Conservation (phyloP, 208 protist genomes). For the Leishmania braziliensis region DNA sequence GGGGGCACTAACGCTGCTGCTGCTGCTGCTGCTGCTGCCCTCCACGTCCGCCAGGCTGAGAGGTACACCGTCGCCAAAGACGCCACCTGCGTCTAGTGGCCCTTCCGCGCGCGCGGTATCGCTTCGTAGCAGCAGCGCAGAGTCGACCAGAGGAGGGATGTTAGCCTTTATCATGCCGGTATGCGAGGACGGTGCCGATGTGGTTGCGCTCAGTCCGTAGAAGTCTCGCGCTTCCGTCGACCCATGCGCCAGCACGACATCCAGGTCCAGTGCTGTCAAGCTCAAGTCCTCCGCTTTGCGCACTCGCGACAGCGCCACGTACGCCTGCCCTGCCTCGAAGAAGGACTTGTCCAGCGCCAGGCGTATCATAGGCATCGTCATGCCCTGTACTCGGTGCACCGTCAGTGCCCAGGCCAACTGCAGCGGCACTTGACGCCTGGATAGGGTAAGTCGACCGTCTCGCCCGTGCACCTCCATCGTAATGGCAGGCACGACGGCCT, state of each 20-base stretch:
- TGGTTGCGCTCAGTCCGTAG: constrained; percentile 21
- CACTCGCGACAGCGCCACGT: constrained; percentile 76
- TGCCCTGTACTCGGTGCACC: constrained; percentile 95
- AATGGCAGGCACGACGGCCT: constrained; percentile 53
- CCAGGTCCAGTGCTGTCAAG: constrained; percentile 33
- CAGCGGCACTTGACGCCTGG: constrained; percentile 86
- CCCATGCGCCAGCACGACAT: constrained; percentile 12
- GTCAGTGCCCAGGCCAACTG: constrained; percentile 94
- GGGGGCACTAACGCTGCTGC: background rate
- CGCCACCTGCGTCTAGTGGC: background rate
- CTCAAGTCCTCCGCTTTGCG: constrained; percentile 43
- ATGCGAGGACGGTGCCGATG: background rate
- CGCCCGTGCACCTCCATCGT: constrained; percentile 43
- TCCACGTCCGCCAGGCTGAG: background rate
- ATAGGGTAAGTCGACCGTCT: constrained; percentile 37
- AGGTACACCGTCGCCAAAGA: background rate
- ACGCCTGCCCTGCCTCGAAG: constrained; percentile 74
- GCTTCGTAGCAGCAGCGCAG: background rate
- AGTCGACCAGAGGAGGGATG: background rate
- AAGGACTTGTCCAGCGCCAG: constrained; percentile 65
- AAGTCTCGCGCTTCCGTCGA: constrained; percentile 24
- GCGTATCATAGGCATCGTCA: constrained; percentile 68
- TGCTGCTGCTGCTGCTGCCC: background rate
- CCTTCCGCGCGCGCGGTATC: background rate
- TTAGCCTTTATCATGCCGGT: background rate